Percentiles rank a stretch among this genome's conserved stretches.
Conservation (phyloP, 2,329 filamentous ascomycete species). For the Didymella sp. region DNA sequence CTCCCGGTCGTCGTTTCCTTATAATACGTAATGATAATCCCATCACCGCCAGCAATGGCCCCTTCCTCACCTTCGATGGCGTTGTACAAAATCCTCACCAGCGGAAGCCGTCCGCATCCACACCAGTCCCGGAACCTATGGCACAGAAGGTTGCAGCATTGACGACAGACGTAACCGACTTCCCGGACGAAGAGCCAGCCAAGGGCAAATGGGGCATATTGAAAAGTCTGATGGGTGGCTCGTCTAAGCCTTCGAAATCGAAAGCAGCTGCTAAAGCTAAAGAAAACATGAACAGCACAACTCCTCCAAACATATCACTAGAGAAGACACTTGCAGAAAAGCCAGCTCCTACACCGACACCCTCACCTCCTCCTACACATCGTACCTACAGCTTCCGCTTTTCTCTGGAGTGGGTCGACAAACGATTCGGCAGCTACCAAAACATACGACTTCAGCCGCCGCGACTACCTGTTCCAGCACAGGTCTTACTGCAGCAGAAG, state of each 20-base stretch:
- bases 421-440: conserved; percentile 62
- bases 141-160: conserved; percentile 40
- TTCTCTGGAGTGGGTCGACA: conserved; percentile 71
- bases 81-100: conserved; percentile 54
- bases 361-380: conserved; percentile 60
- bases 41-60: conserved; percentile 58
- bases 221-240: conserved; percentile 66
- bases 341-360: conserved; percentile 35
- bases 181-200: conserved; percentile 54
- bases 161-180: conserved; percentile 44
- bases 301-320: conserved; percentile 8
- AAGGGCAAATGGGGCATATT: conserved; percentile 67
- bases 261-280: conserved; percentile 44
- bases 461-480: conserved; percentile 73
- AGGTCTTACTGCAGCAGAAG: conserved; percentile 64
- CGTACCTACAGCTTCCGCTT: conserved; percentile 75
- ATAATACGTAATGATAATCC: conserved; percentile 83
- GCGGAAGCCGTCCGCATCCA: conserved; percentile 37
- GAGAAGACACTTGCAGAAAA: conserved; percentile 16
- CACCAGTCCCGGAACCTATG: conserved; percentile 32
- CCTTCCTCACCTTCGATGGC: conserved; percentile 71
- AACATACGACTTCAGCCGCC: conserved; percentile 71
- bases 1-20: conserved; percentile 83
- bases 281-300: conserved; percentile 27
- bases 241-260: conserved; percentile 52